Evolutionary conservation across 2,329 filamentous ascomycete species (phyloP).

Genomic region (Penicillium fuscoglaucum): DNA sequence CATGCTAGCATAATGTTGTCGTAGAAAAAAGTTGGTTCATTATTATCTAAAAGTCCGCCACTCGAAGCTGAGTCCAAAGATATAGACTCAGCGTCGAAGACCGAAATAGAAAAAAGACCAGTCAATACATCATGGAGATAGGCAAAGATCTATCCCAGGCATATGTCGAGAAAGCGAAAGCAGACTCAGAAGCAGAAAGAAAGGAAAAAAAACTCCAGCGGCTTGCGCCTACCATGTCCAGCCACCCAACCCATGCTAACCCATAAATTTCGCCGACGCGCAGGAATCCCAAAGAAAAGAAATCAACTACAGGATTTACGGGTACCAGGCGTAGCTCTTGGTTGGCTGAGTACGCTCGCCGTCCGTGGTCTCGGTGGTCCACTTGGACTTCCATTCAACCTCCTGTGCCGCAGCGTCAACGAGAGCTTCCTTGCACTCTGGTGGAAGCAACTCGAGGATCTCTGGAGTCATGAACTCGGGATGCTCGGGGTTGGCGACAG

Average conservation of each 20-base stretch:
- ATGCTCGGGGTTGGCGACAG: conserved; percentile 35
- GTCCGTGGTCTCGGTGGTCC: conserved; percentile 67
- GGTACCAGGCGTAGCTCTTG: conserved; percentile 45
- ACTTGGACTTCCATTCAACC: conserved; percentile 69
- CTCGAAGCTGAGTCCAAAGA: background rate
- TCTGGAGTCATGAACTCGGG: conserved; percentile 42
- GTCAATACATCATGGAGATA: background rate
- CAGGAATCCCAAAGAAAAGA: conserved; percentile 9
- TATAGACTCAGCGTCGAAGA: background rate
- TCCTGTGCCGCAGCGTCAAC: conserved; percentile 66
- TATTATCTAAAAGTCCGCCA: background rate
- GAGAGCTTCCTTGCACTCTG: conserved; percentile 68
- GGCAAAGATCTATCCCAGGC: background rate
- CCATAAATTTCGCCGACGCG: conserved; percentile 16
- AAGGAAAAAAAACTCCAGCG: conserved; percentile 13
- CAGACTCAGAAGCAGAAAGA: background rate
- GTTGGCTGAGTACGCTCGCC: conserved; percentile 38
- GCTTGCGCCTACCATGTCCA: conserved; percentile 21
- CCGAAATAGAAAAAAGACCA: background rate
- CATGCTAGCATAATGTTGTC: background rate
- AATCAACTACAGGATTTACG: conserved; percentile 22
- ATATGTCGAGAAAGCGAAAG: background rate
- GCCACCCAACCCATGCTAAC: conserved; percentile 22
- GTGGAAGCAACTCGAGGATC: conserved; percentile 46
- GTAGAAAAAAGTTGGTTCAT: background rate